Base-by-base conservation (phyloP, 306 rosid genomes). In the Fragaria iinumae region DNA sequence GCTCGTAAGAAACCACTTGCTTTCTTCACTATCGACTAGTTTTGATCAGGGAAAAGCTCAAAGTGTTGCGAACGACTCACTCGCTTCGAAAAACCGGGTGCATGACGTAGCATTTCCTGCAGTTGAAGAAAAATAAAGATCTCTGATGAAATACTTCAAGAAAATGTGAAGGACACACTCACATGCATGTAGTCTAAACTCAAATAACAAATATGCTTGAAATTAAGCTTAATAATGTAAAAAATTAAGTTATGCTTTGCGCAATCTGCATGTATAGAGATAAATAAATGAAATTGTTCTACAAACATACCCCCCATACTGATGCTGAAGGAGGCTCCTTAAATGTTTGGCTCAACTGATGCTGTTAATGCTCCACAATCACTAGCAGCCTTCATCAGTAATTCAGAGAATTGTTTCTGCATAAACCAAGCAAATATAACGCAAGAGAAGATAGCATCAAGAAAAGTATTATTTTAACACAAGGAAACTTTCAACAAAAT, bases 61-160 rank as follows among this genome's bases (percentile, higher is more conserved):
- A 60, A 95, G 96, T 21, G 97, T 79, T 65, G 97, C 89, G 81
- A 95, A 92, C 12, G 97, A 95, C 80, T 95, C 98, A 82, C 98
- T 95, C 79, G 97, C 98, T 87, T 92, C 97, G 39, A 92, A 92
- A 74, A 92, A 95, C 72, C 96, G 85, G 47, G 97, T 90, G 86
- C 98, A 92, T 20, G 98, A 32, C 97, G 96, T 75, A 95, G 98
- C 97, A 92, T 92, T 83, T 92, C 97, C 97, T 92, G 81, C 77
- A 18, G 29, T 69, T 38, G 71, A 76, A 72, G 45, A 44, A 25
- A 57, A 56, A 52, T 52, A 9, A 69, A 56, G 43, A 77, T 29
- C 43, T 29, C 4, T 63, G 4, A 13, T 63, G n/a, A 32, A 13
- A 57, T 23, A 23, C 36, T 32, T 32, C 4, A 59, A 57, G 64